phyloP scores from a whole-genome alignment of 305 asterid species.

The Solanum hybrid region DNA sequence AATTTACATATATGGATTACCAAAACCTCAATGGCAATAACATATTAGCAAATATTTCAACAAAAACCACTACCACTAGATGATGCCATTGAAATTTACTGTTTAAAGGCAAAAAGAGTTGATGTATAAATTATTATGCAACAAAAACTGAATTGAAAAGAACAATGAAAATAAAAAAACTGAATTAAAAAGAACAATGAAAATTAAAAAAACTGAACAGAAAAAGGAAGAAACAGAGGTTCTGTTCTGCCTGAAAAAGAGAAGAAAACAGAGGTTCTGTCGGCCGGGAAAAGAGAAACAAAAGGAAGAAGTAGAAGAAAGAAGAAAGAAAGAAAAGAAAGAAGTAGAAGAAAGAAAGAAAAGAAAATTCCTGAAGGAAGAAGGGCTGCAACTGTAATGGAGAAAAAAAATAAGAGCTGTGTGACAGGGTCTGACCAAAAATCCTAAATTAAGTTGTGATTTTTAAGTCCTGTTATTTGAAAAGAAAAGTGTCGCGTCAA shows the following conservation, averaged over 20 bases:
- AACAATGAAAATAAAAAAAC: neutral
- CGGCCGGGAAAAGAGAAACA: neutral
- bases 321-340: neutral
- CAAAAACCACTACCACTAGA: neutral
- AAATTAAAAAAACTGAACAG: neutral
- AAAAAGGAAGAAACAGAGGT: neutral
- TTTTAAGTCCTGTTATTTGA: neutral
- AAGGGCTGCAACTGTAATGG: neutral
- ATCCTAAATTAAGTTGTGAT: neutral
- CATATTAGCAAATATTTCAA: neutral
- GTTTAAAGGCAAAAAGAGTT: neutral
- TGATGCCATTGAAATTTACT: neutral
- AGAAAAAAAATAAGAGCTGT: neutral
- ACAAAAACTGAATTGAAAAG: neutral
- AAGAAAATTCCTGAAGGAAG: neutral
- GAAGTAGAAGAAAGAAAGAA: neutral
- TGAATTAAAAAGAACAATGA: neutral
- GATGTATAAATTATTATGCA: neutral
- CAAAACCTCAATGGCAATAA: neutral
- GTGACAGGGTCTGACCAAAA: neutral
- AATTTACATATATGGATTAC: neutral
- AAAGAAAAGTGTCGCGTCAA: neutral
- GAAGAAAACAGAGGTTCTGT: neutral
- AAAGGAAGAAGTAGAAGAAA: neutral
- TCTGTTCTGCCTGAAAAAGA: neutral